phyloP scores from a whole-genome alignment of 345 rosid genomes.

The Eucalyptus lansdowneana region DNA sequence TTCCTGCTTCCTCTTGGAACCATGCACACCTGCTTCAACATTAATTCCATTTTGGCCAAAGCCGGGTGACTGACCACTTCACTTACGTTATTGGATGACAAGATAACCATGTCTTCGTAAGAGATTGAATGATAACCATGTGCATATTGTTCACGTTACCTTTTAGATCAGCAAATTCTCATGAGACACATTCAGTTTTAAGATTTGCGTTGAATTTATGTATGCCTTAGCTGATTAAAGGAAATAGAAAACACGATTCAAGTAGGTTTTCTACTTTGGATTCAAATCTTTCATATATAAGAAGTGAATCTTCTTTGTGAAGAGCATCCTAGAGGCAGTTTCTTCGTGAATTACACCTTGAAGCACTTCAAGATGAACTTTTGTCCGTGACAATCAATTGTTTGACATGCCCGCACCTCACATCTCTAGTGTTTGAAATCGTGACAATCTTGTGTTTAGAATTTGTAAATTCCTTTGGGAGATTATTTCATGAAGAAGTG shows the following conservation, averaged over 20 bases:
- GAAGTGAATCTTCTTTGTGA: not conserved
- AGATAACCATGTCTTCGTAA: not conserved
- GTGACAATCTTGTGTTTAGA: not conserved
- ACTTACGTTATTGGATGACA: not conserved
- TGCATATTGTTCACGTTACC: not conserved
- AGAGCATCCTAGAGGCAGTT: not conserved
- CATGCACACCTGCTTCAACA: not conserved
- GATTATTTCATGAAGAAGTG: not conserved
- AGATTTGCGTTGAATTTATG: not conserved
- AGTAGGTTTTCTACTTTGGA: not conserved
- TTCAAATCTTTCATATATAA: not conserved
- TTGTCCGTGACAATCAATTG: not conserved
- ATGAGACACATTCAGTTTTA: not conserved
- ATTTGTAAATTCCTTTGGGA: too few relatives aligned
- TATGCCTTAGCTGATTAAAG: too few relatives aligned
- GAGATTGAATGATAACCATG: not conserved
- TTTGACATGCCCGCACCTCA: not conserved
- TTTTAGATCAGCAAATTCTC: not conserved
- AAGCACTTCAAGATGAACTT: not conserved
- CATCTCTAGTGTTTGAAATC: not conserved
- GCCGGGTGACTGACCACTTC: not conserved
- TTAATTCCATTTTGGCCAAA: not conserved
- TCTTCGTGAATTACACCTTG: not conserved
- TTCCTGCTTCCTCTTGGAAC: not conserved
- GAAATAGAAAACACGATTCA: not conserved